Evolutionary conservation across 148 eudicot species (phyloP).

Genomic region (Chenopodium suecicum): DNA sequence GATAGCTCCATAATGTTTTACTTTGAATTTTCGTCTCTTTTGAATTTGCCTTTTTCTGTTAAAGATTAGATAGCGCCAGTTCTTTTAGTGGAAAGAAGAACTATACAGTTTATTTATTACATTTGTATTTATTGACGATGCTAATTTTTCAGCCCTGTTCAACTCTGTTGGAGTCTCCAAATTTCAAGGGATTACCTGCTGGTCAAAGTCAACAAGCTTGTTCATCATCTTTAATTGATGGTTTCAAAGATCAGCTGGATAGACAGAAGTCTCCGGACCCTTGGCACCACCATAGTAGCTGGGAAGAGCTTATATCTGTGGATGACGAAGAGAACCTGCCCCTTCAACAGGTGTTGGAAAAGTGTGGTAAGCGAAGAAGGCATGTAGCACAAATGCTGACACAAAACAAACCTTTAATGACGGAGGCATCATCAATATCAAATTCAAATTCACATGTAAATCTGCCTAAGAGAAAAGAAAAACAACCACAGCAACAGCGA

Average conservation of each 20-base stretch:
- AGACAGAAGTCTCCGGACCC: background rate
- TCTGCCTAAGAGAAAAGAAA: too few relatives aligned
- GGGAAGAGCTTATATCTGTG: background rate
- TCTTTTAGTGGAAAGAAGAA: too few relatives aligned
- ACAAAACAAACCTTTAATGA: background rate
- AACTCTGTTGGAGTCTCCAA: background rate
- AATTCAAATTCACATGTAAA: too few relatives aligned
- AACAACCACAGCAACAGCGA: too few relatives aligned
- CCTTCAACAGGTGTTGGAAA: constrained; percentile 15
- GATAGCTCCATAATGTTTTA: too few relatives aligned
- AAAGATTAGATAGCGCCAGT: too few relatives aligned
- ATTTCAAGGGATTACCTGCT: background rate
- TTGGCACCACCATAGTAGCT: background rate
- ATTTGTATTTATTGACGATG: background rate
- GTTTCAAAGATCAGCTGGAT: background rate
- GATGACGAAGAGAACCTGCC: constrained; percentile 17
- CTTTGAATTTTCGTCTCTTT: too few relatives aligned
- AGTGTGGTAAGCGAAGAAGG: constrained; percentile 18
- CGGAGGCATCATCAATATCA: background rate
- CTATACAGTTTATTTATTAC: too few relatives aligned
- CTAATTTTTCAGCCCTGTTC: background rate
- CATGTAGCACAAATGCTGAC: background rate
- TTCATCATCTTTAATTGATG: constrained; percentile 6
- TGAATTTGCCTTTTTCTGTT: too few relatives aligned
- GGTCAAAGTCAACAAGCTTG: background rate